A percentile compares a stretch with the other conserved stretches of the same genome.
phyloP scores from a whole-genome alignment of 176 grass and related monocot species.

The Rhipidocladum racemiflorum region DNA sequence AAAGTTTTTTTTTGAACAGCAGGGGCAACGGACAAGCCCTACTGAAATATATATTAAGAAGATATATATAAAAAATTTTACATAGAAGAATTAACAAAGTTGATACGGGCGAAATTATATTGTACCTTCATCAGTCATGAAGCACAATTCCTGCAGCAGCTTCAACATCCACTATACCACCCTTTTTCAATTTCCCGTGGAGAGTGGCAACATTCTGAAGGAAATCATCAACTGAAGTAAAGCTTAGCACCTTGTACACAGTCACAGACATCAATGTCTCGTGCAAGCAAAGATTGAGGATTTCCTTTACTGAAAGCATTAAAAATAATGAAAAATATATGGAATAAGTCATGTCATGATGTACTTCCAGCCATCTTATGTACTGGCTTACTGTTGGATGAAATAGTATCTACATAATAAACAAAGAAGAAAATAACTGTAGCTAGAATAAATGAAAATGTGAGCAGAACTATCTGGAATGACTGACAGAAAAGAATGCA shows the following conservation, averaged over 20 bases:
- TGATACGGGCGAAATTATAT: neutral
- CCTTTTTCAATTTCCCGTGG: conserved; percentile 85
- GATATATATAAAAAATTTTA: no score
- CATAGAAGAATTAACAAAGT: neutral
- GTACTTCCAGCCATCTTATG: conserved; percentile 10
- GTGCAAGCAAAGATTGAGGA: conserved; percentile 66
- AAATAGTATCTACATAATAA: conserved; percentile 5
- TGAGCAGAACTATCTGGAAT: neutral
- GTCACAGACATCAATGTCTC: conserved; percentile 77
- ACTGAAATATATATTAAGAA: neutral
- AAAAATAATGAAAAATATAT: conserved; percentile 8
- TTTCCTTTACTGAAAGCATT: conserved; percentile 80
- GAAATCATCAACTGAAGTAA: conserved; percentile 84
- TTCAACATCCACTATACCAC: conserved; percentile 86
- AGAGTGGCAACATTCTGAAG: conserved; percentile 82
- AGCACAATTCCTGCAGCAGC: conserved; percentile 90
- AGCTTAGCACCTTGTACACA: conserved; percentile 77
- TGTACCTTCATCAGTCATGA: conserved; percentile 94
- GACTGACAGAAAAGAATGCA: neutral
- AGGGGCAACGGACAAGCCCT: neutral
- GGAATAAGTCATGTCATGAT: conserved; percentile 1
- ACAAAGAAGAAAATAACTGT: neutral
- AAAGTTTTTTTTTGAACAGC: neutral
- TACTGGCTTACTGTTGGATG: neutral
- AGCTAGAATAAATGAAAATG: conserved; percentile 8